Evolutionary conservation across 2,329 filamentous ascomycete species (phyloP).

Genomic region (Sarocladium brachiariae): DNA sequence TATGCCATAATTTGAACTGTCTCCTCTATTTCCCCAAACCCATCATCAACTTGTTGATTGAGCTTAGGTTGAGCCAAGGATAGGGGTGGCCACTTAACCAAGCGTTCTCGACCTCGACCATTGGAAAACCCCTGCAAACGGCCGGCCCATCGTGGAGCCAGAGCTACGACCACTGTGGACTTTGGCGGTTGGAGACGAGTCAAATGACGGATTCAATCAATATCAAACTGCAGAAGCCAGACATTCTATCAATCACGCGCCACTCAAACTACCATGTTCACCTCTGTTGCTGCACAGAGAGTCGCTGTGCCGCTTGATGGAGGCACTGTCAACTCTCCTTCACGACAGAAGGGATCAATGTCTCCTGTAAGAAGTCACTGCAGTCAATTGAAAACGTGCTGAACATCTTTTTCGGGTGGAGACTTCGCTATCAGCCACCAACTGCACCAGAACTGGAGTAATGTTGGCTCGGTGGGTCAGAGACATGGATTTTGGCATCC

Average conservation of each 20-base stretch:
- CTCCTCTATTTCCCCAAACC: no score
- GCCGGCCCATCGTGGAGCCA: not conserved
- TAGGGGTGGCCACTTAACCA: not conserved
- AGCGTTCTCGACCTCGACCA: constrained; percentile 5
- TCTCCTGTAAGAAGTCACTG: no score
- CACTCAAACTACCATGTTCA: no score
- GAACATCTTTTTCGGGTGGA: not conserved
- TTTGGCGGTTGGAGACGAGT: not conserved
- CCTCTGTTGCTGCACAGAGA: no score
- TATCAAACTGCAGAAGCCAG: not conserved
- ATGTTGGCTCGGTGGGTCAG: not conserved
- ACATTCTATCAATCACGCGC: no score
- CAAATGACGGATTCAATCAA: not conserved
- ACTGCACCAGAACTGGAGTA: not conserved
- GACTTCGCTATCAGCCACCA: not conserved
- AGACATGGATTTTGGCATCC: not conserved
- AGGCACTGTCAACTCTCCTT: no score
- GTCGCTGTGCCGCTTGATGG: no score
- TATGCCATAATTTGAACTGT: no score
- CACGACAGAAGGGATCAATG: no score
- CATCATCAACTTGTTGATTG: no score
- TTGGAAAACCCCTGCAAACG: not conserved
- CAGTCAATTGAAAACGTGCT: not conserved
- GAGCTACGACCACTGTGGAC: not conserved
- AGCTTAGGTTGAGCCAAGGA: not conserved